phyloP scores from a whole-genome alignment of 441 rosid species.

The Erysimum pusillum region DNA sequence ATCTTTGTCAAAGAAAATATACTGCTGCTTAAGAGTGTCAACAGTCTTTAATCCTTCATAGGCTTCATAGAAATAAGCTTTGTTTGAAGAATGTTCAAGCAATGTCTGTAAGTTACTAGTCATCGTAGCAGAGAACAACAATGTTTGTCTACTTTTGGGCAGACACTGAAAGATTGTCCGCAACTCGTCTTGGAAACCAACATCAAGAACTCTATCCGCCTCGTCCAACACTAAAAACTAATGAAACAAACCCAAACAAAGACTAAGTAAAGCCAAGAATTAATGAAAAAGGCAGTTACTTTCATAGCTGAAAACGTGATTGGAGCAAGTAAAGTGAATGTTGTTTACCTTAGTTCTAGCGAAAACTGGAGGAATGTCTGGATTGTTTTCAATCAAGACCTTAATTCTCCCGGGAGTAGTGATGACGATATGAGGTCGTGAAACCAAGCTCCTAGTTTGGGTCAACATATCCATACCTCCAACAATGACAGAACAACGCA shows the following conservation, averaged over 20 bases:
- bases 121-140: slow-evolving; percentile 97
- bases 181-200: slow-evolving; percentile 91
- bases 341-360: slow-evolving; percentile 75
- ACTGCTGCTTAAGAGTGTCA: slow-evolving; percentile 87
- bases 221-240: slow-evolving; percentile 93
- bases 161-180: slow-evolving; percentile 71
- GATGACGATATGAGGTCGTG: slow-evolving; percentile 86
- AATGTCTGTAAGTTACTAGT: slow-evolving; percentile 74
- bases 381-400: slow-evolving; percentile 79
- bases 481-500: slow-evolving; percentile 83
- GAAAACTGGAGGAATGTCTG: slow-evolving; percentile 80
- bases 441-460: slow-evolving; percentile 69
- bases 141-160: slow-evolving; percentile 82
- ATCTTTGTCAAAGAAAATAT: slow-evolving; percentile 71
- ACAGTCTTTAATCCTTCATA: slow-evolving; percentile 93
- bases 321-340: neutral
- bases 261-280: slow-evolving; percentile 14
- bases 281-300: neutral
- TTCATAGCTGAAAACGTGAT: neutral
- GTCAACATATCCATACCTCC: slow-evolving; percentile 93
- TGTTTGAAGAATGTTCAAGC: slow-evolving; percentile 84
- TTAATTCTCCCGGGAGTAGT: slow-evolving; percentile 92
- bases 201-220: slow-evolving; percentile 96
- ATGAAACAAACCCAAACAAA: slow-evolving; percentile 37
- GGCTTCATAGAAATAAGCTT: slow-evolving; percentile 93